phyloP scores from a whole-genome alignment of 257 asterid genomes.

The Primulina eburnea region DNA sequence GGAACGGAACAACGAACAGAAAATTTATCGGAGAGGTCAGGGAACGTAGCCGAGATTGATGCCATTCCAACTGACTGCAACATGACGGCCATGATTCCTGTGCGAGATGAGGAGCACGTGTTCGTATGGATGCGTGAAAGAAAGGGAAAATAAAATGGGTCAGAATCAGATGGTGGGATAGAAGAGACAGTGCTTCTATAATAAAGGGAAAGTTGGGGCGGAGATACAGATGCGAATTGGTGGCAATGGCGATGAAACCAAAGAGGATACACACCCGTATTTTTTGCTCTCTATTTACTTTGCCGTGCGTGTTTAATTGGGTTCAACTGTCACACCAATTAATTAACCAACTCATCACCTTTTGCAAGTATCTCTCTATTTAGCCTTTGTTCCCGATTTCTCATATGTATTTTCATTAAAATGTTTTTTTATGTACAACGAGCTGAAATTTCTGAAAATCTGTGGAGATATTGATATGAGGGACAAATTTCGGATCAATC shows the following conservation, averaged over 20 bases:
- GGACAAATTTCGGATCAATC: no score
- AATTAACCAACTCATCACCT: no score
- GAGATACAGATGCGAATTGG: slow-evolving; percentile 31
- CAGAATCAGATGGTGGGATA: not conserved
- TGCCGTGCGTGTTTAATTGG: not conserved
- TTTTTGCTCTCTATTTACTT: not conserved
- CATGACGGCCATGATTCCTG: slow-evolving; percentile 42
- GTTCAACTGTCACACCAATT: not conserved
- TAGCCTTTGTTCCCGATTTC: no score
- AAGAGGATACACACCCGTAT: slow-evolving; percentile 24
- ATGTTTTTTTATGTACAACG: no score
- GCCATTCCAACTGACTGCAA: slow-evolving; percentile 50
- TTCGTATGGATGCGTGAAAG: slow-evolving; percentile 3
- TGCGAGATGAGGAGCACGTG: not conserved
- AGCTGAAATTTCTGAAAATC: no score
- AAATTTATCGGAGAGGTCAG: slow-evolving; percentile 44
- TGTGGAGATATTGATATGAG: no score
- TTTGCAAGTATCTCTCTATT: no score
- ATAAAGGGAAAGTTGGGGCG: slow-evolving; percentile 26
- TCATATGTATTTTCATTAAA: no score
- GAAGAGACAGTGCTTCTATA: slow-evolving; percentile 11
- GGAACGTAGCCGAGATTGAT: slow-evolving; percentile 35
- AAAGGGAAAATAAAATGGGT: not conserved
- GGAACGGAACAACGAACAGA: slow-evolving; percentile 32
- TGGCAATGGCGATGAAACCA: slow-evolving; percentile 33